Percentiles rank a stretch among this genome's conserved stretches.
Conservation (phyloP, 345 rosid species). For the Clausena lansium region DNA sequence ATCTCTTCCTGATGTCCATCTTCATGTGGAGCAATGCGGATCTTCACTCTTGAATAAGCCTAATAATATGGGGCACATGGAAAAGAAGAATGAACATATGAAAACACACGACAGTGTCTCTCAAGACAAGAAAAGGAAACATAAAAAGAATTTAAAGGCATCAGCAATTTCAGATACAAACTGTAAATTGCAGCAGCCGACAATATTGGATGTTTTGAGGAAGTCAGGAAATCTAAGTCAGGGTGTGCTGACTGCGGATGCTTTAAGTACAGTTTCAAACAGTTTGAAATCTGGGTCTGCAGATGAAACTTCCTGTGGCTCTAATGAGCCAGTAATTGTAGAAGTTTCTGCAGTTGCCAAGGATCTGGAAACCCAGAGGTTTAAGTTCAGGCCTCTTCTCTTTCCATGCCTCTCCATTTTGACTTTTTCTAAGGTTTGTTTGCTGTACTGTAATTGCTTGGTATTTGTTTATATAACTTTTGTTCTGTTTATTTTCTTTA, state of each 20-base stretch:
- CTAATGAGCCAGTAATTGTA: constrained; percentile 36
- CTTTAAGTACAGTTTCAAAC: constrained; percentile 30
- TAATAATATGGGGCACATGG: constrained; percentile 28
- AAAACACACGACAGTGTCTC: constrained; percentile 32
- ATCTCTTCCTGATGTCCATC: constrained; percentile 64
- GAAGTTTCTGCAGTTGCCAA: constrained; percentile 57
- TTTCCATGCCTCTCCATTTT: constrained; percentile 59
- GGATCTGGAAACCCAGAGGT: constrained; percentile 61
- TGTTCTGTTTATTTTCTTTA: background rate
- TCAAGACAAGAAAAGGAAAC: constrained; percentile 39
- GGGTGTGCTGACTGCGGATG: constrained; percentile 42
- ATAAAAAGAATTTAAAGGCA: constrained; percentile 35
- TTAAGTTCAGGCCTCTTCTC: constrained; percentile 74
- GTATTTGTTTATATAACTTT: background rate
- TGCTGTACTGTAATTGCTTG: constrained; percentile 10
- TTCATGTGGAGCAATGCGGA: constrained; percentile 45
- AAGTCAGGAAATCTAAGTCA: constrained; percentile 54
- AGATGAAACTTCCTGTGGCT: constrained; percentile 31
- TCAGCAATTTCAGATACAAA: constrained; percentile 35
- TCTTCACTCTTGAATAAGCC: constrained; percentile 32
- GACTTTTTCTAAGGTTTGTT: constrained; percentile 57
- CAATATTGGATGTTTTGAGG: constrained; percentile 52
- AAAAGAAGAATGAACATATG: constrained; percentile 42
- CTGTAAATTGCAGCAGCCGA: constrained; percentile 54
- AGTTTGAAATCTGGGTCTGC: constrained; percentile 26